Conservation (phyloP, 2,329 filamentous ascomycete species). For the Penicillium sp. region DNA sequence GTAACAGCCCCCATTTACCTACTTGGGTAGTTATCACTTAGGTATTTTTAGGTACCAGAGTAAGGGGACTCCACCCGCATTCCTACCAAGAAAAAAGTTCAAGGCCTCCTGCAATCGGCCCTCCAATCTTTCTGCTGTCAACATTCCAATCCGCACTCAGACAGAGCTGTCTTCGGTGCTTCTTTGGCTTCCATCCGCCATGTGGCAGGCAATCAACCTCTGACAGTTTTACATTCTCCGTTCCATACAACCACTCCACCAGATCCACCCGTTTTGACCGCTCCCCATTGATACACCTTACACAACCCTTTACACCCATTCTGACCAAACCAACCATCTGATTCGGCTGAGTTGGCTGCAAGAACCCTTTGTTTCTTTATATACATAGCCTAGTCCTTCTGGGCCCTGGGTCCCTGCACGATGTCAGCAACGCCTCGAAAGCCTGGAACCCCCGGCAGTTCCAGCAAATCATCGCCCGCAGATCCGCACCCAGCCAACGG, state of each 20-base stretch:
- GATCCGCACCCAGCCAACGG: slow-evolving; percentile 34
- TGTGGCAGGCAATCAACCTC: slow-evolving; percentile 25
- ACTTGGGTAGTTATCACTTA: slow-evolving; percentile 6
- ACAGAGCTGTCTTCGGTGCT: slow-evolving; percentile 18
- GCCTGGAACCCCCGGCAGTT: slow-evolving; percentile 35
- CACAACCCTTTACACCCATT: slow-evolving; percentile 4
- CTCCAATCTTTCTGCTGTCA: slow-evolving; percentile 6
- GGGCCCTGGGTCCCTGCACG: slow-evolving; percentile 19
- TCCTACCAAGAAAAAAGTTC: slow-evolving; percentile 16
- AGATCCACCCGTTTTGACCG: slow-evolving; percentile 27
- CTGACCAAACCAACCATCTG: not conserved
- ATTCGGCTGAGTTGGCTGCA: not conserved
- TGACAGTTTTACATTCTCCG: slow-evolving; percentile 21
- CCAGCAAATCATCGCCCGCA: slow-evolving; percentile 33
- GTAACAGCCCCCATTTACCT: slow-evolving; percentile 10
- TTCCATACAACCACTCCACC: slow-evolving; percentile 21
- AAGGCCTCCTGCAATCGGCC: slow-evolving; percentile 17
- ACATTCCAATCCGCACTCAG: slow-evolving; percentile 19
- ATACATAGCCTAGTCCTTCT: slow-evolving; percentile 12
- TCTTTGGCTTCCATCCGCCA: slow-evolving; percentile 19
- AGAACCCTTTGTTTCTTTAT: slow-evolving; percentile 9
- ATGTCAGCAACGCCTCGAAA: slow-evolving; percentile 50
- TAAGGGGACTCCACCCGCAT: slow-evolving; percentile 23
- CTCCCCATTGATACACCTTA: slow-evolving; percentile 18
- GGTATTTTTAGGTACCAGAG: slow-evolving; percentile 27